phyloP scores from a whole-genome alignment of 2,329 filamentous ascomycete genomes.

The Hypoxylon sp. region DNA sequence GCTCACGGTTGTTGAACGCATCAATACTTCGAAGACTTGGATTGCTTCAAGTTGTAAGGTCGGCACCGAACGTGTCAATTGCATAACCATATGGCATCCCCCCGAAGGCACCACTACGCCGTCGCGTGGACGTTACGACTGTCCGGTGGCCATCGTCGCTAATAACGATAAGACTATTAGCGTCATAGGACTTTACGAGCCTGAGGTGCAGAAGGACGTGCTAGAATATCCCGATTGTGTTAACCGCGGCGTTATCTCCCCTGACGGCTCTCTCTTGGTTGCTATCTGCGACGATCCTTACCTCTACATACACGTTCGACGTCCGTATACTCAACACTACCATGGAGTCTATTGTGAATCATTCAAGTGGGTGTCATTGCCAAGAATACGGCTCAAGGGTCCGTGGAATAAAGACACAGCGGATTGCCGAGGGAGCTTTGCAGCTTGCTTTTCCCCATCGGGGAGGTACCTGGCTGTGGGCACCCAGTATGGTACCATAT shows the following conservation, averaged over 20 bases:
- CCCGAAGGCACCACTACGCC: slow-evolving; percentile 54
- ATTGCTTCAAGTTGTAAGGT: slow-evolving; percentile 68
- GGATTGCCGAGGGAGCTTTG: slow-evolving; percentile 78
- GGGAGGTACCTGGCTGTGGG: slow-evolving; percentile 81
- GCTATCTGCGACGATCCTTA: slow-evolving; percentile 91
- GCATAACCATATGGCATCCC: slow-evolving; percentile 75
- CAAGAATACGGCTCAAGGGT: slow-evolving; percentile 70
- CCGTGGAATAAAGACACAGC: slow-evolving; percentile 69
- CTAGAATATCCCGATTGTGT: slow-evolving; percentile 86
- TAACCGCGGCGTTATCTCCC: slow-evolving; percentile 95
- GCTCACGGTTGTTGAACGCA: slow-evolving; percentile 53
- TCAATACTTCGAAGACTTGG: slow-evolving; percentile 59
- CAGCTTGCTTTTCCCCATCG: slow-evolving; percentile 81
- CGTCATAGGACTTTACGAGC: slow-evolving; percentile 80
- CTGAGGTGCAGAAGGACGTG: slow-evolving; percentile 73
- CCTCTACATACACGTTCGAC: slow-evolving; percentile 83
- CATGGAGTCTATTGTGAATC: slow-evolving; percentile 46
- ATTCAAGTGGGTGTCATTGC: slow-evolving; percentile 68
- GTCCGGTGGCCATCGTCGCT: slow-evolving; percentile 78
- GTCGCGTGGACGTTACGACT: slow-evolving; percentile 60
- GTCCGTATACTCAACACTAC: slow-evolving; percentile 55
- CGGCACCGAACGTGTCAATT: slow-evolving; percentile 75
- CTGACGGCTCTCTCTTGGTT: slow-evolving; percentile 83
- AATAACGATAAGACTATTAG: slow-evolving; percentile 95
- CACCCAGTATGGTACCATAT: slow-evolving; percentile 85